A percentile compares a stretch with the other conserved stretches of the same genome.
Evolutionary conservation across 108 stramenopile species (phyloP).

Genomic region (Nannochloropsis salina): DNA sequence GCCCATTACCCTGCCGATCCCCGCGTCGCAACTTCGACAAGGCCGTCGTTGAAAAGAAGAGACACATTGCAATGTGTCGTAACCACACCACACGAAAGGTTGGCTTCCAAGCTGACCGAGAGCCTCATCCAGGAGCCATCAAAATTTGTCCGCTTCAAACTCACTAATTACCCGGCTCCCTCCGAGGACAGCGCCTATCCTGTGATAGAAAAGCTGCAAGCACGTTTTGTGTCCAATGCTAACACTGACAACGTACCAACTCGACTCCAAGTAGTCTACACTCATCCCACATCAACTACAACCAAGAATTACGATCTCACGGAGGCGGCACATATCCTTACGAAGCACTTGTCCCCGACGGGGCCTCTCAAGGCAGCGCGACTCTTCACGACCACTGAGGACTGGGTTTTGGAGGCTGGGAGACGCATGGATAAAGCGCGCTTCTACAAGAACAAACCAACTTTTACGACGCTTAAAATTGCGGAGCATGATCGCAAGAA

Average conservation of each 20-base stretch:
- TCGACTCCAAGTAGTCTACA: not conserved
- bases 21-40: not conserved
- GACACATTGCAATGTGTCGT: not conserved
- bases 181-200: not conserved
- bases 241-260: not conserved
- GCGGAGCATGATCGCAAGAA: not conserved
- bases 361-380: conserved; percentile 16
- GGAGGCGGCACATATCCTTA: not conserved
- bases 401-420: not conserved
- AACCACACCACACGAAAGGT: not conserved
- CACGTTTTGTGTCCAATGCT: not conserved
- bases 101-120: not conserved
- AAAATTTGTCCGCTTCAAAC: not conserved
- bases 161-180: not conserved
- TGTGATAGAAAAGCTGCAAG: not conserved
- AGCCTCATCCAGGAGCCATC: not conserved
- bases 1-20: not conserved
- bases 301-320: not conserved
- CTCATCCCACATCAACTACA: not conserved
- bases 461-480: not conserved
- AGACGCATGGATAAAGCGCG: not conserved
- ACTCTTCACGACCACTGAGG: not conserved
- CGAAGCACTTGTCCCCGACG: not conserved
- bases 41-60: not conserved
- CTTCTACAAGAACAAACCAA: not conserved